phyloP scores from a whole-genome alignment of 73 alveolate genomes.

The Paramecium octaurelia region DNA sequence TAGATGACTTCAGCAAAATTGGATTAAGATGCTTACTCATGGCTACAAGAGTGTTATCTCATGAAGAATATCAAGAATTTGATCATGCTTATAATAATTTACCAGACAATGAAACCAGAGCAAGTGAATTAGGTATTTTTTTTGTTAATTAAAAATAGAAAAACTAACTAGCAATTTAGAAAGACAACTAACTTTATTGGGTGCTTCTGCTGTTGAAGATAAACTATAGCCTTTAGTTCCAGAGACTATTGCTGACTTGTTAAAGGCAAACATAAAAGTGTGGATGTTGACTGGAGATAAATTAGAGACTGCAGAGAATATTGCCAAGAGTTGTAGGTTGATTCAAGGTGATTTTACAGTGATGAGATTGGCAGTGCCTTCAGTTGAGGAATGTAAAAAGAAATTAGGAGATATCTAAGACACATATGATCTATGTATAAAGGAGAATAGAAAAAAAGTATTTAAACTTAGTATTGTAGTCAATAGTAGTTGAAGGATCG shows the following conservation, averaged over 20 bases:
- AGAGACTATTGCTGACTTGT: constrained; percentile 86
- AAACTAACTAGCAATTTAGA: constrained; percentile 84
- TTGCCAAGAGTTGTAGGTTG: constrained; percentile 91
- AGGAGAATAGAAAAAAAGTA: constrained; percentile 73
- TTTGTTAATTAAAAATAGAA: constrained; percentile 8
- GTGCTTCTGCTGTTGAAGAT: constrained; percentile 98
- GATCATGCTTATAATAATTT: constrained; percentile 57
- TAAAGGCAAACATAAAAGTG: constrained; percentile 62
- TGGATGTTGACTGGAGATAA: constrained; percentile 96
- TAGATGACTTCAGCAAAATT: constrained; percentile 69
- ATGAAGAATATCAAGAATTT: constrained; percentile 83
- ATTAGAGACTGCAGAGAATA: constrained; percentile 97
- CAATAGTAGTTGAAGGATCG: constrained; percentile 73
- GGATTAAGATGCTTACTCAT: constrained; percentile 89
- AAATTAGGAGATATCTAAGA: constrained; percentile 46
- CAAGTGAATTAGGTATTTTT: constrained; percentile 44
- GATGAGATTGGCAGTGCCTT: constrained; percentile 56
- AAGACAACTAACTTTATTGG: constrained; percentile 85
- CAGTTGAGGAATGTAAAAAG: constrained; percentile 61
- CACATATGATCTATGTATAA: constrained; percentile 49
- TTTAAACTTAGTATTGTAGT: constrained; percentile 35
- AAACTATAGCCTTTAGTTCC: constrained; percentile 96
- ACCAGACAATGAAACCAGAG: constrained; percentile 80
- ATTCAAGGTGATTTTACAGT: constrained; percentile 78
- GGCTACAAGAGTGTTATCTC: constrained; percentile 87